phyloP scores from a whole-genome alignment of 768 basidiomycete genomes.

The Lactifluus piperatus region DNA sequence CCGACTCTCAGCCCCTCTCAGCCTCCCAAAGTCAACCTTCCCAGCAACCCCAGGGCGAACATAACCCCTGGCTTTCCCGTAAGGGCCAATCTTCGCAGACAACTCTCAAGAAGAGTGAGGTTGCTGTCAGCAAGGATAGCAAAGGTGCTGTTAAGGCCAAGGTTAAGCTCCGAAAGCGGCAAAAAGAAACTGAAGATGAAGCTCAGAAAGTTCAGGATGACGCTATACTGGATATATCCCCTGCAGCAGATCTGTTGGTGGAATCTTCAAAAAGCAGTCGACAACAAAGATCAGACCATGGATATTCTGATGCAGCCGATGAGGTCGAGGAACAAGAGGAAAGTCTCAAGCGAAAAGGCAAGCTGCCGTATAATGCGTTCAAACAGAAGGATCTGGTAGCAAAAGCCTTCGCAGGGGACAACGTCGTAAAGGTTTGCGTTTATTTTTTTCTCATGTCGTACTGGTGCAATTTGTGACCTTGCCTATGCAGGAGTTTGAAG shows the following conservation, averaged over 20 bases:
- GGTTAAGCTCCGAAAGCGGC: conserved; percentile 63
- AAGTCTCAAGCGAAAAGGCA: conserved; percentile 38
- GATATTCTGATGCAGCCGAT: conserved; percentile 48
- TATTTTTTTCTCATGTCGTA: background rate
- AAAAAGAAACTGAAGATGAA: conserved; percentile 46
- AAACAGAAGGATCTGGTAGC: conserved; percentile 90
- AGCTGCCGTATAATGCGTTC: conserved; percentile 49
- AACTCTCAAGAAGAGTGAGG: conserved; percentile 64
- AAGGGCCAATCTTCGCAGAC: conserved; percentile 24
- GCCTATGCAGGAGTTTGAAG: conserved; percentile 65
- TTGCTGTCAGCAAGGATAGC: conserved; percentile 62
- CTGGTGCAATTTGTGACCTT: conserved; percentile 2
- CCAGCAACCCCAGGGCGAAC: conserved; percentile 14
- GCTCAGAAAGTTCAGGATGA: conserved; percentile 60
- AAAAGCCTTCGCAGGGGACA: conserved; percentile 93
- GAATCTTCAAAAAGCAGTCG: conserved; percentile 9
- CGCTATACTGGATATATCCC: conserved; percentile 68
- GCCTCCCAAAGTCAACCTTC: conserved; percentile 21
- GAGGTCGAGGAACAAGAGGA: conserved; percentile 67
- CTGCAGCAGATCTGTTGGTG: conserved; percentile 42
- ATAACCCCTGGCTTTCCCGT: conserved; percentile 78
- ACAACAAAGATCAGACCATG: conserved; percentile 21
- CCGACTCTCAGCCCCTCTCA: conserved; percentile 16
- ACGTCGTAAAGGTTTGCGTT: conserved; percentile 72
- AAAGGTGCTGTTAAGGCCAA: conserved; percentile 53